Evolutionary conservation across 352 stramenopile genomes (phyloP).

Genomic region (Phytophthora kernoviae): DNA sequence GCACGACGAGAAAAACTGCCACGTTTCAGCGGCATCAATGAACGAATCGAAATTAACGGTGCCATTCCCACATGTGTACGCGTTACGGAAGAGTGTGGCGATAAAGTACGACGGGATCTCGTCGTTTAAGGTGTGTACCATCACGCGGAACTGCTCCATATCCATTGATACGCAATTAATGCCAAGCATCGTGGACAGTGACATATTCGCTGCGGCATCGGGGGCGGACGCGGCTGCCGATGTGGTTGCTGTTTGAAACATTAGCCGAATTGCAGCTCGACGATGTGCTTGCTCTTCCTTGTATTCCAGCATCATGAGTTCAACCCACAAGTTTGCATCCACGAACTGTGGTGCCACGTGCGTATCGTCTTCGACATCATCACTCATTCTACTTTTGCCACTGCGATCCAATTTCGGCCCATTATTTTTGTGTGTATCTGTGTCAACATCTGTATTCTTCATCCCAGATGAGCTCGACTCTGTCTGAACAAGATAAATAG

Average conservation of each 20-base stretch:
- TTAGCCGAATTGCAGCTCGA: constrained; percentile 87
- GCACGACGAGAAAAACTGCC: constrained; percentile 89
- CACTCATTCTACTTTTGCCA: constrained; percentile 13
- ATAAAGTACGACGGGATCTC: constrained; percentile 70
- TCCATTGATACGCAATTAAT: constrained; percentile 75
- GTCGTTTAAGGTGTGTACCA: constrained; percentile 84
- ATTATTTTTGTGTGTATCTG: constrained; percentile 10
- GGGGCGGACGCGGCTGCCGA: constrained; percentile 23
- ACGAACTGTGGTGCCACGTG: constrained; percentile 48
- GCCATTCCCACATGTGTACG: constrained; percentile 70
- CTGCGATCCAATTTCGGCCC: constrained; percentile 13
- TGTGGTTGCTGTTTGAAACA: constrained; percentile 90
- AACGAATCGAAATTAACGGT: constrained; percentile 91
- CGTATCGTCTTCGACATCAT: constrained; percentile 6
- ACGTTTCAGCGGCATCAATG: constrained; percentile 78
- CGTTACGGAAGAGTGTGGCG: constrained; percentile 65
- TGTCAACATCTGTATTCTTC: constrained; percentile 5
- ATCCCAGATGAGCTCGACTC: constrained; percentile 1
- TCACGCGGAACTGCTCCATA: constrained; percentile 90
- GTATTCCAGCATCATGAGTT: constrained; percentile 92
- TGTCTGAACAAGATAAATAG: constrained; percentile 44
- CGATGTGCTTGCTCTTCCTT: constrained; percentile 93
- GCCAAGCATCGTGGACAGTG: constrained; percentile 23
- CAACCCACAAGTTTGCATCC: constrained; percentile 79
- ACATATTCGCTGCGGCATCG: constrained; percentile 24